Evolutionary conservation across 768 basidiomycete species (phyloP).

Genomic region (Collybiopsis confluens): DNA sequence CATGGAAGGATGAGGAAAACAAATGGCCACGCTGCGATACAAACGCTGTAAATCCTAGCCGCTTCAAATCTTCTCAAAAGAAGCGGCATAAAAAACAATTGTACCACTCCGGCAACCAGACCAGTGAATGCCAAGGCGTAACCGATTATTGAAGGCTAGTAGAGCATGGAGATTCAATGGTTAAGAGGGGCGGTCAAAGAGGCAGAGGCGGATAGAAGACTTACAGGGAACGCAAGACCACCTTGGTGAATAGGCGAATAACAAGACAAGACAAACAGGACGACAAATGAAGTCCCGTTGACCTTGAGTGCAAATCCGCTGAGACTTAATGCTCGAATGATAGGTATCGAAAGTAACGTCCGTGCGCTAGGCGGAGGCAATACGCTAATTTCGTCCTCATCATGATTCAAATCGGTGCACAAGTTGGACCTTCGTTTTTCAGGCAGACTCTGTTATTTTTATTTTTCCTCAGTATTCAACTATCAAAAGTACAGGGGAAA

Average conservation of each 20-base stretch:
- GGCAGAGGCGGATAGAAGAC: not conserved
- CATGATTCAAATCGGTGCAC: not conserved
- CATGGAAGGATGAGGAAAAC: constrained; percentile 47
- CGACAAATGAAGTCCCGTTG: constrained; percentile 55
- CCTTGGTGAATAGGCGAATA: constrained; percentile 46
- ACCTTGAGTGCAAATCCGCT: constrained; percentile 54
- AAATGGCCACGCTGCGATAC: constrained; percentile 52
- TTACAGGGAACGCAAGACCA: constrained; percentile 2
- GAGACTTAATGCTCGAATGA: constrained; percentile 46
- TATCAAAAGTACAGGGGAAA: no score
- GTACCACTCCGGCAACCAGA: constrained; percentile 41
- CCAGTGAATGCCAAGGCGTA: constrained; percentile 57
- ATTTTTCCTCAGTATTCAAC: no score
- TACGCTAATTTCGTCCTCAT: not conserved
- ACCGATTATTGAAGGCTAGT: constrained; percentile 55
- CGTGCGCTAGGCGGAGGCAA: not conserved
- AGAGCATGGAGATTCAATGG: constrained; percentile 5
- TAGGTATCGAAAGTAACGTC: constrained; percentile 43
- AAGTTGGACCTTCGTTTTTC: not conserved
- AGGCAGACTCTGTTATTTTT: no score
- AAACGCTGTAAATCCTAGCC: constrained; percentile 48
- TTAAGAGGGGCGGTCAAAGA: constrained; percentile 1
- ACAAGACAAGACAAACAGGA: constrained; percentile 65
- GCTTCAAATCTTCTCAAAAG: constrained; percentile 48
- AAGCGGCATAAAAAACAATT: constrained; percentile 51